Evolutionary conservation across 805 yeast species (phyloP).

Genomic region (Yamadazyma sp.): DNA sequence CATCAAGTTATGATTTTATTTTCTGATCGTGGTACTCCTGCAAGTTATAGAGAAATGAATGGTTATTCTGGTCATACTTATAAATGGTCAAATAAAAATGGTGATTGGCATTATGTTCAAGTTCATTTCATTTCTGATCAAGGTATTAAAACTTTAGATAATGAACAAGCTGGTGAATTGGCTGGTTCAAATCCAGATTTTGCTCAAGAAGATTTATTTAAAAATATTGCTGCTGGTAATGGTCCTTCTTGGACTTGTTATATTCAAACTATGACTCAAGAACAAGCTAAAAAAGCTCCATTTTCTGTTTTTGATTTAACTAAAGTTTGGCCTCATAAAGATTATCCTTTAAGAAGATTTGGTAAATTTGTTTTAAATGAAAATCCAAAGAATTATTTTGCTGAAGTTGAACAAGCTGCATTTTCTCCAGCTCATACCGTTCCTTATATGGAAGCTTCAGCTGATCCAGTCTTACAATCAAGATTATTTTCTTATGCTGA

Average conservation of each 20-base stretch:
- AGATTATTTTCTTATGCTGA: conserved; percentile 75
- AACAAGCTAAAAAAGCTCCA: conserved; percentile 69
- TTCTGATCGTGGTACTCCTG: conserved; percentile 82
- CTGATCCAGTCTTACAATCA: conserved; percentile 75
- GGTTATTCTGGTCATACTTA: conserved; percentile 85
- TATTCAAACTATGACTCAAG: conserved; percentile 82
- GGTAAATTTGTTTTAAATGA: conserved; percentile 78
- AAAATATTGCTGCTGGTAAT: conserved; percentile 74
- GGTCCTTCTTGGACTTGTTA: conserved; percentile 82
- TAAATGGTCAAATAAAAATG: conserved; percentile 73
- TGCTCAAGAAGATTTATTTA: conserved; percentile 76
- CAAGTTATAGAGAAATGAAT: conserved; percentile 71
- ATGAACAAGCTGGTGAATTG: conserved; percentile 65
- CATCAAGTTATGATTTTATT: conserved; percentile 75
- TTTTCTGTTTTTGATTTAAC: conserved; percentile 88
- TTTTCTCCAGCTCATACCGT: conserved; percentile 72
- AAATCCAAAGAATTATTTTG: conserved; percentile 83
- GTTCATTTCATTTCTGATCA: conserved; percentile 71
- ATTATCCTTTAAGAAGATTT: conserved; percentile 82
- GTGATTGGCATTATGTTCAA: conserved; percentile 77
- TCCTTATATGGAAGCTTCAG: conserved; percentile 72
- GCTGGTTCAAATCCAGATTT: conserved; percentile 80
- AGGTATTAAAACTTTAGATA: conserved; percentile 49
- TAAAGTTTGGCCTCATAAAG: conserved; percentile 87
- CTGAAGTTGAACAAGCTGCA: conserved; percentile 61